Percentiles rank a stretch among this genome's conserved stretches.
Conservation (phyloP, 108 stramenopile species). For the Conticribra guillardii region DNA sequence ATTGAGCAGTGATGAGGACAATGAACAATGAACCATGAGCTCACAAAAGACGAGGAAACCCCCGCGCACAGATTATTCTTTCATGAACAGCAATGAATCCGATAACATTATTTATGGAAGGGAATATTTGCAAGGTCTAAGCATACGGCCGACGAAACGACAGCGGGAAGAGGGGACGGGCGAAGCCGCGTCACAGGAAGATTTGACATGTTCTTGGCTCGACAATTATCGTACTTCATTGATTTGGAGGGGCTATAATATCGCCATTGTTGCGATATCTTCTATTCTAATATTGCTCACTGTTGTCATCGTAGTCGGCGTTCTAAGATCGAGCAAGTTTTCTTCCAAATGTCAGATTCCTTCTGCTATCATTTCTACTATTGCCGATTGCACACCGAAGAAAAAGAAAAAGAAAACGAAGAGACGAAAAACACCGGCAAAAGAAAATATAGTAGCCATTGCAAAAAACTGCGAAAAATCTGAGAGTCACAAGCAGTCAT, state of each 20-base stretch:
- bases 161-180: neutral
- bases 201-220: neutral
- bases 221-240: neutral
- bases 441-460: neutral
- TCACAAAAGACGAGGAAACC: too few relatives aligned
- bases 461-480: neutral
- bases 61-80: too few relatives aligned
- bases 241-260: neutral
- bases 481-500: slow-evolving; percentile 3
- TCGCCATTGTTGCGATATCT: neutral
- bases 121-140: slow-evolving; percentile 23
- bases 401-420: slow-evolving; percentile 15
- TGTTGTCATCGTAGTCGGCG: slow-evolving; percentile 2
- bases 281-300: neutral
- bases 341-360: neutral
- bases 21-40: too few relatives aligned
- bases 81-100: slow-evolving; percentile 5
- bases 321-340: neutral
- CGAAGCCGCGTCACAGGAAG: neutral
- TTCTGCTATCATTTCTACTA: neutral
- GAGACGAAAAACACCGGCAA: neutral
- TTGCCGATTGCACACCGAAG: too few relatives aligned
- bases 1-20: too few relatives aligned
- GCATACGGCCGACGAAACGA: slow-evolving; percentile 19
- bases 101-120: slow-evolving; percentile 1